phyloP scores from a whole-genome alignment of 148 eudicot genomes.

The Rhododendron ferrugineum region DNA sequence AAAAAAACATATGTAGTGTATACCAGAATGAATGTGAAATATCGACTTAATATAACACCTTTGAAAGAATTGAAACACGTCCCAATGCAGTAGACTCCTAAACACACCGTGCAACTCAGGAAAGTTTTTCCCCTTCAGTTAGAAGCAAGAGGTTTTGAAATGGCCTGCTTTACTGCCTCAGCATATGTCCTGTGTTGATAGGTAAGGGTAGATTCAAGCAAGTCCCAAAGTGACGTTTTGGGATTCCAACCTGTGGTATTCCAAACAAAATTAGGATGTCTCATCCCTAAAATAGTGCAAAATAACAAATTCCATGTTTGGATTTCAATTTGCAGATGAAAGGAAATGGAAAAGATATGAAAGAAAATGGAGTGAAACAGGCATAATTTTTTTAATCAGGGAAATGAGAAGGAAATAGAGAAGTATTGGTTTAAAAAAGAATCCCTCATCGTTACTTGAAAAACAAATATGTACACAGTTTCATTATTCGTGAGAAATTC shows the following conservation, averaged over 20 bases:
- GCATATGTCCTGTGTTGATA: constrained; percentile 98
- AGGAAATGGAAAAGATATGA: not conserved
- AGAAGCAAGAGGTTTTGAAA: constrained; percentile 64
- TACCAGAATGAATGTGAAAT: constrained; percentile 17
- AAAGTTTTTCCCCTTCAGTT: constrained; percentile 24
- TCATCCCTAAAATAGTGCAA: not conserved
- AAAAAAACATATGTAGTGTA: constrained; percentile 9
- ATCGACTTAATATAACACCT: constrained; percentile 17
- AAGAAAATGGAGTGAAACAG: not conserved
- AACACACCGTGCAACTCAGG: not conserved
- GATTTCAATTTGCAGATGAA: not conserved
- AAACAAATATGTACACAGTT: not conserved
- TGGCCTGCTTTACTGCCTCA: constrained; percentile 77
- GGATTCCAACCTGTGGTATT: constrained; percentile 77
- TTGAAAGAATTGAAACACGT: constrained; percentile 23
- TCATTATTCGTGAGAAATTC: not conserved
- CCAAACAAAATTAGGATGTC: not conserved
- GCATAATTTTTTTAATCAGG: not conserved
- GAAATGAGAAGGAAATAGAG: not conserved
- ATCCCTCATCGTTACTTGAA: not conserved
- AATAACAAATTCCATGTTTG: not conserved
- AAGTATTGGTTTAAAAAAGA: not conserved
- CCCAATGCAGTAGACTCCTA: not conserved
- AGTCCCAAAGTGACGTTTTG: constrained; percentile 97
- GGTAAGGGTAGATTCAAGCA: constrained; percentile 96